Conservation (phyloP, 2,329 filamentous ascomycete species). For the Talaromyces sp. region DNA sequence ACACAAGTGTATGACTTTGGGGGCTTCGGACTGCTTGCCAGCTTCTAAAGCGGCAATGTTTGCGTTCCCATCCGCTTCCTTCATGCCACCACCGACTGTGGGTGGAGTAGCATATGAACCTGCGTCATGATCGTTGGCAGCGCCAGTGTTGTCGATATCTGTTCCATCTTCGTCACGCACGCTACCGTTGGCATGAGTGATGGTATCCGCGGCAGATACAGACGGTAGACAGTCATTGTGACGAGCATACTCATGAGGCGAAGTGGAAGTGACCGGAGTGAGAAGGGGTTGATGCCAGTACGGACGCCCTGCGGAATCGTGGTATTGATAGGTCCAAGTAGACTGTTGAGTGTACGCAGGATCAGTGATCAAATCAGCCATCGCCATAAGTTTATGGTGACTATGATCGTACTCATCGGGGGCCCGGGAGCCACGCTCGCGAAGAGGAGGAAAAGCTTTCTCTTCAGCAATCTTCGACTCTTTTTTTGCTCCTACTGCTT, state of each 20-base stretch:
- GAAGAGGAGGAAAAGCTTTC: neutral
- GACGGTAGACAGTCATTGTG: constrained; percentile 1
- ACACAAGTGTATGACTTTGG: neutral
- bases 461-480: neutral
- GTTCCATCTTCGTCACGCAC: constrained; percentile 2
- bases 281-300: constrained; percentile 1
- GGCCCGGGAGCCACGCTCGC: neutral
- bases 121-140: neutral
- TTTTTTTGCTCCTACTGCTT: neutral
- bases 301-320: neutral
- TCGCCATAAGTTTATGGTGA: constrained; percentile 11
- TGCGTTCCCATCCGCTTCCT: neutral
- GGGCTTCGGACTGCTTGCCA: neutral
- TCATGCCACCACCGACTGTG: neutral
- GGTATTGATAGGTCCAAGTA: neutral
- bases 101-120: neutral
- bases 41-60: neutral
- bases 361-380: constrained; percentile 11
- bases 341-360: constrained; percentile 7
- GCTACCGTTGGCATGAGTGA: neutral
- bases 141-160: neutral
- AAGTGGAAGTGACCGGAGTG: neutral
- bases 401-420: constrained; percentile 10
- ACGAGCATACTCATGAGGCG: neutral
- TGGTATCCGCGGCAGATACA: neutral